Evolutionary conservation across 2,329 filamentous ascomycete species (phyloP).

Genomic region (Colletotrichum sp.): DNA sequence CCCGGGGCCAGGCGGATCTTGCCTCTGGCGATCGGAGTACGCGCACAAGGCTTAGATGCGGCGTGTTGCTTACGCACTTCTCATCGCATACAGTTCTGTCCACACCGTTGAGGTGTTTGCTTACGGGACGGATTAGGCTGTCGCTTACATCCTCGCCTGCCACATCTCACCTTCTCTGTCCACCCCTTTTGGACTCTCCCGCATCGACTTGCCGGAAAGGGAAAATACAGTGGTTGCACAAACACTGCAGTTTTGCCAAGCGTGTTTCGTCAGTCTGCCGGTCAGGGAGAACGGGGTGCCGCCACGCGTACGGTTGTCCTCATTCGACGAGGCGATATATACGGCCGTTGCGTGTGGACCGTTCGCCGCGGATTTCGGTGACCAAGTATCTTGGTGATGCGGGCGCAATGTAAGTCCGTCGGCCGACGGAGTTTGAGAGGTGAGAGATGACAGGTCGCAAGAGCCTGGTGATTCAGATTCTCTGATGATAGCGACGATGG

Average conservation of each 20-base stretch:
- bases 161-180: neutral
- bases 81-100: neutral
- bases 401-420: neutral
- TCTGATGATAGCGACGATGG: neutral
- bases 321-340: neutral
- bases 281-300: neutral
- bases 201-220: neutral
- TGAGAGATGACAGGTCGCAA: neutral
- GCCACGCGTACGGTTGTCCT: neutral
- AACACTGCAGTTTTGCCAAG: neutral
- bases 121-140: neutral
- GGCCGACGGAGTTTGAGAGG: neutral
- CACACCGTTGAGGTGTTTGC: neutral
- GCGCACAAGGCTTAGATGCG: neutral
- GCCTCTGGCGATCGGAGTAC: neutral
- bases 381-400: neutral
- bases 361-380: neutral
- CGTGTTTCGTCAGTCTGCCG: neutral
- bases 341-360: neutral
- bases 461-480: neutral
- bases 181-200: neutral
- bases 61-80: neutral
- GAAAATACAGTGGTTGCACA: neutral
- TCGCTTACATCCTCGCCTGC: neutral
- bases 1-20: neutral